Conservation (phyloP, 495 filamentous ascomycete genomes). For the Collariella sp. region DNA sequence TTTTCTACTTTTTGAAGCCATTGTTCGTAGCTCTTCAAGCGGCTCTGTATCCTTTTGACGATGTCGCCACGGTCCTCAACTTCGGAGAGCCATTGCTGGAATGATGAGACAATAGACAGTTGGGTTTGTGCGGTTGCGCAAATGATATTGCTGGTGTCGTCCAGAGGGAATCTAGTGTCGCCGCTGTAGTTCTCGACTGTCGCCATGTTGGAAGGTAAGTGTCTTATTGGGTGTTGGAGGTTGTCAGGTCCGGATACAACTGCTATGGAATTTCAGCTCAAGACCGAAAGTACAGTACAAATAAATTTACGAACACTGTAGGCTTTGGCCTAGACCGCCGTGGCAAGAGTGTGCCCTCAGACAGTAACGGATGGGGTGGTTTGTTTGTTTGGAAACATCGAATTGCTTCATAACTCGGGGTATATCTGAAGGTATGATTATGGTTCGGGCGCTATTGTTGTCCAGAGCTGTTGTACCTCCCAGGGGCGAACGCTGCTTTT, state of each 20-base stretch:
- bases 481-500: too few species aligned
- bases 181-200: background rate
- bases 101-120: constrained; percentile 6
- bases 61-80: constrained; percentile 3
- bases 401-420: too few species aligned
- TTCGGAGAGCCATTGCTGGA: constrained; percentile 8
- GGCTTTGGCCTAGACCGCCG: too few species aligned
- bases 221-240: background rate
- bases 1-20: background rate
- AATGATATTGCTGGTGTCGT: background rate
- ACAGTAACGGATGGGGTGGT: too few species aligned
- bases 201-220: background rate
- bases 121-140: constrained; percentile 1
- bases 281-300: constrained; percentile 3
- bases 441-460: too few species aligned
- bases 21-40: constrained; percentile 1
- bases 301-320: background rate
- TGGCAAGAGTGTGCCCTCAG: too few species aligned
- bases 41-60: background rate
- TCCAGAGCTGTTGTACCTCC: too few species aligned
- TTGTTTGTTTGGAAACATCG: background rate
- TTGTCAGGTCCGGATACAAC: background rate
- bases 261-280: too few species aligned
- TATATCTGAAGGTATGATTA: too few species aligned
- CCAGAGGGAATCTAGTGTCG: background rate